Evolutionary conservation across 1,284 basidiomycete genomes (phyloP).

Genomic region (Phellinidium pouzarii): DNA sequence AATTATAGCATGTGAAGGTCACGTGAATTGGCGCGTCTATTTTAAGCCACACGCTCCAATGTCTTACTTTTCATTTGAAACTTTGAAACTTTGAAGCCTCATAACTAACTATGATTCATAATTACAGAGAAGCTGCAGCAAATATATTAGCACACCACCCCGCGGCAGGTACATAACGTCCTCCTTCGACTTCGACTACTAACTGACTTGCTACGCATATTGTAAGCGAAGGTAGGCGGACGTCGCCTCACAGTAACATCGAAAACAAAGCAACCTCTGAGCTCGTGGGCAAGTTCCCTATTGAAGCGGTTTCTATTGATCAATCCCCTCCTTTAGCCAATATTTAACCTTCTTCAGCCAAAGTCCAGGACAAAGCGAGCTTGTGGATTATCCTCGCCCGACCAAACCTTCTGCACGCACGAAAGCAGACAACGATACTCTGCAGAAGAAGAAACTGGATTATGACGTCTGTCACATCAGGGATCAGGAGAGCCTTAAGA

Average conservation of each 20-base stretch:
- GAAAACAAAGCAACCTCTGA: constrained; percentile 33
- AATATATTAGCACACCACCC: constrained; percentile 9
- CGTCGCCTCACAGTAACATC: constrained; percentile 48
- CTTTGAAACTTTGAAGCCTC: too few species aligned
- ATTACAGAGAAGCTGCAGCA: too few species aligned
- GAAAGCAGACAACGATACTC: too few species aligned
- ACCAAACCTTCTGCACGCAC: constrained; percentile 35
- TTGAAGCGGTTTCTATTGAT: background rate
- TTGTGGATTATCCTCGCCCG: constrained; percentile 58
- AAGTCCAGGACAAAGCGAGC: constrained; percentile 26
- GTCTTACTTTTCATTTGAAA: too few species aligned
- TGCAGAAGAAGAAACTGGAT: constrained; percentile 41
- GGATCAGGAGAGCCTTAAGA: constrained; percentile 4
- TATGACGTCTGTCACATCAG: constrained; percentile 46
- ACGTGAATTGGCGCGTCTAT: too few species aligned
- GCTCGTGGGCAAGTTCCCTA: constrained; percentile 29
- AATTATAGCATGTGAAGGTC: background rate
- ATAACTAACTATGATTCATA: too few species aligned
- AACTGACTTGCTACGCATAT: constrained; percentile 19
- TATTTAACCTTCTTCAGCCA: constrained; percentile 25
- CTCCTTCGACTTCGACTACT: too few species aligned
- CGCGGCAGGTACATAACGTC: constrained; percentile 6
- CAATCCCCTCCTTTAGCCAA: constrained; percentile 22
- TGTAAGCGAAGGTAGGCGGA: constrained; percentile 56
- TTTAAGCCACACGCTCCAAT: too few species aligned